Evolutionary conservation across 2,329 filamentous ascomycete genomes (phyloP).

Genomic region (Penicillium vulpinum): DNA sequence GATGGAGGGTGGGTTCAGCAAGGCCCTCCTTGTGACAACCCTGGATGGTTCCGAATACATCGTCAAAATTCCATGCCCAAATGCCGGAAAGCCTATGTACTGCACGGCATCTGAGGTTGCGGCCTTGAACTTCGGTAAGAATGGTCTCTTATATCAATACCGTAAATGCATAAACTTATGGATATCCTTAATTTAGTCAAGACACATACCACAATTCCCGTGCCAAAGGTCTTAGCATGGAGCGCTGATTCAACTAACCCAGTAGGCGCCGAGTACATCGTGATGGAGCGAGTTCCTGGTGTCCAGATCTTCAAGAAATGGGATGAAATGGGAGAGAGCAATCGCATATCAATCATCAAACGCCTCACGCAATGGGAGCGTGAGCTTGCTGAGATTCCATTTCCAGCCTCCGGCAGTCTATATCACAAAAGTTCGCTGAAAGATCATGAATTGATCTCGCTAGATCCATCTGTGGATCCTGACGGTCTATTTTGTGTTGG

Average conservation of each 20-base stretch:
- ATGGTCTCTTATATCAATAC: neutral
- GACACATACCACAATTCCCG: neutral
- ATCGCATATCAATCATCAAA: neutral
- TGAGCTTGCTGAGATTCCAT: slow-evolving; percentile 2
- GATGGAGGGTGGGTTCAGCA: neutral
- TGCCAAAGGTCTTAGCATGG: neutral
- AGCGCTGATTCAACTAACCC: neutral
- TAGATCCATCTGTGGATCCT: neutral
- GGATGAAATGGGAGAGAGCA: slow-evolving; percentile 4
- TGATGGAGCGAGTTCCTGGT: slow-evolving; percentile 8
- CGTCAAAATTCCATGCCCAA: neutral
- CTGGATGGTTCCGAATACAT: neutral
- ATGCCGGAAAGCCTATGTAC: neutral
- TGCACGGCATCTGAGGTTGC: neutral
- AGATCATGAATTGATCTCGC: neutral
- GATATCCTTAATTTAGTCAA: neutral
- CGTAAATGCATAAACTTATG: neutral
- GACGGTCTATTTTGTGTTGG: slow-evolving; percentile 2
- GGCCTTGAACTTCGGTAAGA: neutral
- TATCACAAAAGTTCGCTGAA: slow-evolving; percentile 1
- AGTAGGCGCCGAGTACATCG: neutral
- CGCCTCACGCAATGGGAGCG: slow-evolving; percentile 7
- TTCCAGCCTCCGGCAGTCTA: slow-evolving; percentile 6
- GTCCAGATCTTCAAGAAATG: slow-evolving; percentile 1
- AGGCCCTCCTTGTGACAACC: neutral